Percentiles rank a stretch among this genome's conserved stretches.
Conservation (phyloP, 129 eudicot genomes). For the Lactuca saligna region DNA sequence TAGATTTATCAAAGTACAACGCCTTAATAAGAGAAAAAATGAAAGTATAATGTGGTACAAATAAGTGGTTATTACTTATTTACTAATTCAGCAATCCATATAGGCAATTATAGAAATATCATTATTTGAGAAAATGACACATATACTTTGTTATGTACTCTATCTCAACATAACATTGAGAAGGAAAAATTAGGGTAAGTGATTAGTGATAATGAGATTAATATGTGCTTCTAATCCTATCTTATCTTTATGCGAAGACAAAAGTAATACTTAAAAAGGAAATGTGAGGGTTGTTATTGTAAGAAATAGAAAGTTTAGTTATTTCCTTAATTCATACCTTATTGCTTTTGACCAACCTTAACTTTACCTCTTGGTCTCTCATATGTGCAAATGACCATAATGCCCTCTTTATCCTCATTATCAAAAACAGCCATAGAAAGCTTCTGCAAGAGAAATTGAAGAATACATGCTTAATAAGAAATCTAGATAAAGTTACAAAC, state of each 20-base stretch:
- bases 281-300: neutral
- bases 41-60: no score
- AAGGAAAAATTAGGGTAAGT: no score
- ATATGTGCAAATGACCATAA: neutral
- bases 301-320: neutral
- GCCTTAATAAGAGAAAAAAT: neutral
- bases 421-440: no score
- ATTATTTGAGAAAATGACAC: no score
- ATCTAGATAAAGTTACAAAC: neutral
- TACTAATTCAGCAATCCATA: no score
- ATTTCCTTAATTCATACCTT: neutral
- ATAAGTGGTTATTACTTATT: no score
- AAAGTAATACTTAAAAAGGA: neutral
- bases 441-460: neutral
- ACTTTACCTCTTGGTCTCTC: constrained; percentile 1
- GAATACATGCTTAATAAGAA: neutral
- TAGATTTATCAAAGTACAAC: no score
- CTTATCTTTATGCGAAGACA: neutral
- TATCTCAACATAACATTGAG: no score
- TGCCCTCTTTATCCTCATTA: neutral
- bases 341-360: neutral
- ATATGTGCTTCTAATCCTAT: no score
- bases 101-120: no score
- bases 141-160: no score
- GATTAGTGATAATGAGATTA: no score